phyloP scores from a whole-genome alignment of 345 rosid genomes.

The Eucalyptus leucophloia region DNA sequence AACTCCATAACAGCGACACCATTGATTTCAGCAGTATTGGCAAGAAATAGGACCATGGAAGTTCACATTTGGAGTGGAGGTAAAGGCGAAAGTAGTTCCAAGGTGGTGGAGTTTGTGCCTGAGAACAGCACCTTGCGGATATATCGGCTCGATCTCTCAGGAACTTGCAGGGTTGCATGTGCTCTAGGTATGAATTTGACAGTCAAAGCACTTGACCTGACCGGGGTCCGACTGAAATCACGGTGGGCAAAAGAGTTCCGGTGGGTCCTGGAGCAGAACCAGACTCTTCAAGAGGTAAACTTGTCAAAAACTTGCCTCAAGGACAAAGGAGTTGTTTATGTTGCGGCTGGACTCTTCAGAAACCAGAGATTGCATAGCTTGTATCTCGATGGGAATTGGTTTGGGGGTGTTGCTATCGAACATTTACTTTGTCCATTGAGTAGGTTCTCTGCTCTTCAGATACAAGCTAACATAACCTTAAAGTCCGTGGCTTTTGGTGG shows the following conservation, averaged over 20 bases:
- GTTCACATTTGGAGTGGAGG: conserved; percentile 81
- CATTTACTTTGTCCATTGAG: conserved; percentile 86
- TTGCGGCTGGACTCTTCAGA: conserved; percentile 90
- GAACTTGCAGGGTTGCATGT: conserved; percentile 74
- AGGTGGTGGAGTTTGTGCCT: conserved; percentile 75
- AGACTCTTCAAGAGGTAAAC: conserved; percentile 52
- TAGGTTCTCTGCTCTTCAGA: conserved; percentile 80
- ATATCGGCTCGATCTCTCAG: conserved; percentile 51
- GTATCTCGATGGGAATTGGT: conserved; percentile 74
- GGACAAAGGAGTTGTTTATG: conserved; percentile 74
- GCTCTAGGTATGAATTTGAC: conserved; percentile 75
- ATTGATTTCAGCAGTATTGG: conserved; percentile 76
- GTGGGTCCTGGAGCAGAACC: conserved; percentile 84
- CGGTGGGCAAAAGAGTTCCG: conserved; percentile 81
- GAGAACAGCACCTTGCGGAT: conserved; percentile 51
- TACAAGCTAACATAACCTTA: conserved; percentile 75
- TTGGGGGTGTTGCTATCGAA: conserved; percentile 59
- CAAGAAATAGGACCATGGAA: conserved; percentile 67
- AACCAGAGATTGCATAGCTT: conserved; percentile 59
- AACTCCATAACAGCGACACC: conserved; percentile 63
- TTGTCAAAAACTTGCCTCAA: conserved; percentile 71
- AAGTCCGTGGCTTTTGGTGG: conserved; percentile 66
- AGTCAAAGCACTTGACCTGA: conserved; percentile 71
- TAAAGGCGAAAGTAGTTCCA: conserved; percentile 46
- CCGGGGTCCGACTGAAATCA: conserved; percentile 61